Evolutionary conservation across 106 monocot species (phyloP).

Genomic region (Dactylorhiza incarnata): DNA sequence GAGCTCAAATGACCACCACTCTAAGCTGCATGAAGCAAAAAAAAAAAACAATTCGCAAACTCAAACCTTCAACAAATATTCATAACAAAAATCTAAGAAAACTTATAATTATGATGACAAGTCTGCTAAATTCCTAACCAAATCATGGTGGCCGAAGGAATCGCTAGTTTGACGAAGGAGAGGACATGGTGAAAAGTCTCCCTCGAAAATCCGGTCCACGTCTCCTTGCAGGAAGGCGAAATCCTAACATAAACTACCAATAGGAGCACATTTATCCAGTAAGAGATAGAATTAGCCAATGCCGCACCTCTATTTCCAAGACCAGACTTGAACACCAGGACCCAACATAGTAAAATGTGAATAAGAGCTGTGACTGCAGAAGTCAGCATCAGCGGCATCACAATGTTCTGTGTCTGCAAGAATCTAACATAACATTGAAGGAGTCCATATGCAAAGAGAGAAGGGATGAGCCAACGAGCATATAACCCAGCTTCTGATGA

Average conservation of each 20-base stretch:
- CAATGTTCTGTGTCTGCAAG: slow-evolving; percentile 34
- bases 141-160: slow-evolving; percentile 40
- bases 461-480: slow-evolving; percentile 37
- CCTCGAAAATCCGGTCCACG: slow-evolving; percentile 40
- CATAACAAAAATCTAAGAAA: no score
- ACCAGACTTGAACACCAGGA: slow-evolving; percentile 31
- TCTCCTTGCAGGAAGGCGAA: slow-evolving; percentile 26
- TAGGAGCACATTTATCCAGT: slow-evolving; percentile 30
- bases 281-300: slow-evolving; percentile 29
- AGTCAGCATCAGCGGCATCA: slow-evolving; percentile 24
- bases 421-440: slow-evolving; percentile 28
- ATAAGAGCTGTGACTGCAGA: slow-evolving; percentile 20
- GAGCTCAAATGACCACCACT: slow-evolving; percentile 46
- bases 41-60: neutral
- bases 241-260: slow-evolving; percentile 27
- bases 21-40: slow-evolving; percentile 24
- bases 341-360: slow-evolving; percentile 27
- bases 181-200: slow-evolving; percentile 32
- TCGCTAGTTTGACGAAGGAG: slow-evolving; percentile 27
- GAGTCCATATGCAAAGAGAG: slow-evolving; percentile 29
- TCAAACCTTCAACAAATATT: neutral
- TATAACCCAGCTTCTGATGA: slow-evolving; percentile 6
- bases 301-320: slow-evolving; percentile 43
- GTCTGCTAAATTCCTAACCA: slow-evolving; percentile 18
- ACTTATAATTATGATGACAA: neutral